phyloP scores from a whole-genome alignment of 257 asterid genomes.

The Vinca minor region DNA sequence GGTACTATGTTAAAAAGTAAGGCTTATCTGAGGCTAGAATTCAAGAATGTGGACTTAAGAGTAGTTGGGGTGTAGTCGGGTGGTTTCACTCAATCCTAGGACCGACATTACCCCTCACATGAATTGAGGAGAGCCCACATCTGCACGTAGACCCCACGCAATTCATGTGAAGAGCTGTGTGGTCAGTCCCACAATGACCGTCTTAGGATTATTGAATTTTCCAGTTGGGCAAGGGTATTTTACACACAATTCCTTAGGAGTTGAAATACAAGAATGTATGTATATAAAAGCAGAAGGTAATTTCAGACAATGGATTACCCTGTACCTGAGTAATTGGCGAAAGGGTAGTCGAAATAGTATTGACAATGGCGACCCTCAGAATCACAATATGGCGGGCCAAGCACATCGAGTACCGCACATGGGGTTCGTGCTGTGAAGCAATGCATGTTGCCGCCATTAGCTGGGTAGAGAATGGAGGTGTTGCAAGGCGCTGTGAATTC shows the following conservation, averaged over 20 bases:
- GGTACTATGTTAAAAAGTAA: no score
- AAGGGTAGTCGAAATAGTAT: conserved; percentile 55
- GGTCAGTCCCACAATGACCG: no score
- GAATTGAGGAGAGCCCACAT: no score
- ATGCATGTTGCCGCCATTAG: conserved; percentile 85
- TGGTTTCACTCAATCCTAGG: no score
- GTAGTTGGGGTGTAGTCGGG: no score
- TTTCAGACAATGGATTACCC: background rate
- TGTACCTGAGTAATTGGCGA: conserved; percentile 27
- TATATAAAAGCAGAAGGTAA: background rate
- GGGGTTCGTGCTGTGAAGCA: conserved; percentile 71
- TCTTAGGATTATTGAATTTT: no score
- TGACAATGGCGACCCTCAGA: conserved; percentile 87
- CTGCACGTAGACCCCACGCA: no score
- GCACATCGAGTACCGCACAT: conserved; percentile 82
- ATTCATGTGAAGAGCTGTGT: no score
- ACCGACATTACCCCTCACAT: no score
- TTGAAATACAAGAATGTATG: background rate
- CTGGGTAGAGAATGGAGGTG: conserved; percentile 63
- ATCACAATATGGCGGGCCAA: conserved; percentile 85
- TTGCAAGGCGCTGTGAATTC: conserved; percentile 57
- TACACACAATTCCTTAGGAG: background rate
- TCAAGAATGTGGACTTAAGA: no score
- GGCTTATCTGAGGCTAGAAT: no score
- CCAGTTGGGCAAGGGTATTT: no score